Base-by-base conservation (phyloP, 208 protist species). In the Leishmania gerbilli region DNA sequence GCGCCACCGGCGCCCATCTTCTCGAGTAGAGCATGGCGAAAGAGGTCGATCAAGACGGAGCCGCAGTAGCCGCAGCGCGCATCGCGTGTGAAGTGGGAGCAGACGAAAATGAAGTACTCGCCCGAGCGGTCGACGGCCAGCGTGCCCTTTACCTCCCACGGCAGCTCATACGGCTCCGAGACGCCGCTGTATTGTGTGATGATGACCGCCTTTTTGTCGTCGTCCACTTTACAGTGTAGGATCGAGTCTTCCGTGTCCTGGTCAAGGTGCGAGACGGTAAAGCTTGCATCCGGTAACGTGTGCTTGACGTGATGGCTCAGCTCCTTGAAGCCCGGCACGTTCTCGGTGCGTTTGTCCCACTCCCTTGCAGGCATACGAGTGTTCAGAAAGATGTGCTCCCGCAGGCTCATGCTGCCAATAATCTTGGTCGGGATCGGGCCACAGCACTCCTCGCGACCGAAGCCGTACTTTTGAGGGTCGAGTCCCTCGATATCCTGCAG, bases 11-110 rank as follows among this genome's bases (percentile, higher is more conserved):
- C 81, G 17, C 83, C 85, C 75, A 92, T 51, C 60, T 76, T 71
- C 71, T 83, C 81, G 45, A 58, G 82, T 13, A 97, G 81, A n/a
- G 88, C 80, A 71, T 92, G 85, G 19, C 89, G 88, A n/a, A 97
- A 81, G 34, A 97, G 90, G 65, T 97, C 93, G 17, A 95, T 81
- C 55, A 98, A 90, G 45, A 98, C 88, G 40, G 92, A 81, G 15
- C 96, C 96, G 76, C 96, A 98, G 87, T 94, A 98, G 42, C 94
- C 96, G 53, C 96, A 98, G 56, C 96, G 93, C 53, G 78, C 75
- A 74, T 98, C 96, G 27, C 96, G 89, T 19, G 85, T 82, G 79
- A 84, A 89, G 84, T 98, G 96, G 0, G 92, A 79, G 74, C 96
- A 98, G 58, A 97, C 86, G 77, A 97, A 96, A 49, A 98, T 82